These are phyloP conservation scores for Spergularia azorica DNA, from an alignment of 179 eudicot genomes.

Conservation along the genomic window DNA sequence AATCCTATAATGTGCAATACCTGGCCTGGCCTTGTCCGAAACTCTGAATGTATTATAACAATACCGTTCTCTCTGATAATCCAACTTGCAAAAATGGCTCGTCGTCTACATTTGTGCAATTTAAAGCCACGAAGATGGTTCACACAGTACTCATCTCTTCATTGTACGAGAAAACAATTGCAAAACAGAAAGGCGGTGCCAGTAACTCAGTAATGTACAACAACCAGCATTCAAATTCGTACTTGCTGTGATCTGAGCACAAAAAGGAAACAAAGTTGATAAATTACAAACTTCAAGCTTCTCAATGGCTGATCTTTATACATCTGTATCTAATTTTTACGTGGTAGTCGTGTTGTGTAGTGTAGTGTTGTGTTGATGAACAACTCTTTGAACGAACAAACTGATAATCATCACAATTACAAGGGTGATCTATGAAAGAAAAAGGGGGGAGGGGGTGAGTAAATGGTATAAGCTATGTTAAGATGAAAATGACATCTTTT, in stretches of 20 bases:
- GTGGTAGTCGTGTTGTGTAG: neutral
- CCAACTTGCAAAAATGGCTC: no score
- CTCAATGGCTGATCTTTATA: slow-evolving; percentile 20
- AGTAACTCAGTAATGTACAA: no score
- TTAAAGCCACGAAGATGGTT: no score
- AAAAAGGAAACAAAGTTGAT: neutral
- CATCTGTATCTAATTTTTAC: slow-evolving; percentile 18
- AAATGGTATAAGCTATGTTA: slow-evolving; percentile 22
- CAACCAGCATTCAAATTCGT: no score
- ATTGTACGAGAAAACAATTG: no score
- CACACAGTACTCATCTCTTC: no score
- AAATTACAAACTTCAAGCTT: slow-evolving; percentile 13
- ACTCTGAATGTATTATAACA: no score
- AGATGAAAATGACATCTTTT: neutral
- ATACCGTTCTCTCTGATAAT: no score
- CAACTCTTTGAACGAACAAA: slow-evolving; percentile 3
- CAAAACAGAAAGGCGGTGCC: no score
- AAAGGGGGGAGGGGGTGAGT: neutral
- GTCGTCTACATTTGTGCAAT: no score
- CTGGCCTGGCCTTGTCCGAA: no score
- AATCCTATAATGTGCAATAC: no score
- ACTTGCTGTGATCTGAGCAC: neutral
- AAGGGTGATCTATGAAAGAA: slow-evolving; percentile 20
- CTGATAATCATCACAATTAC: slow-evolving; percentile 12
- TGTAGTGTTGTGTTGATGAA: slow-evolving; percentile 2